phyloP scores from a whole-genome alignment of 257 asterid genomes.

The Solanum virginianum region DNA sequence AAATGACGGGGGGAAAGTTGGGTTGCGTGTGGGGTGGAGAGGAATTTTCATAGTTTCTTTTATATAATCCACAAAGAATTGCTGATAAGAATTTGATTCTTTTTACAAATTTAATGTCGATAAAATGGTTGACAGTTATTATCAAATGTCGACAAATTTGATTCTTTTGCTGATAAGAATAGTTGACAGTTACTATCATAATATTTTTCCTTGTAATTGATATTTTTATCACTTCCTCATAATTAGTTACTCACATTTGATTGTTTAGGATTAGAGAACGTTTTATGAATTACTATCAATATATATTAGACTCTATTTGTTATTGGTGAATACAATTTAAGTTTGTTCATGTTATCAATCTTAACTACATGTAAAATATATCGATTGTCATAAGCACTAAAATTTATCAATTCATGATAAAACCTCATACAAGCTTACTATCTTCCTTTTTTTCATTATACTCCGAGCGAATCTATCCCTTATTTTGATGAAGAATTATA shows the following conservation, averaged over 20 bases:
- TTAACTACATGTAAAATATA: accelerated
- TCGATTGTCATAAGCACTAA: background rate
- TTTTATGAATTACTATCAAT: background rate
- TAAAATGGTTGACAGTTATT: background rate
- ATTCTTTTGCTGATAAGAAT: too few species aligned
- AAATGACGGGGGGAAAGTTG: too few species aligned
- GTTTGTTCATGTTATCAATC: background rate
- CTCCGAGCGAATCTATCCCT: too few species aligned
- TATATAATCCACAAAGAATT: too few species aligned
- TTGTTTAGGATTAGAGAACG: background rate
- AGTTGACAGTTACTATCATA: background rate
- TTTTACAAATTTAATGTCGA: too few species aligned
- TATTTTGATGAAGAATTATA: too few species aligned
- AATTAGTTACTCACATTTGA: background rate
- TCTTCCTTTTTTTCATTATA: background rate
- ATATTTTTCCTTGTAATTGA: background rate
- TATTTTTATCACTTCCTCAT: background rate
- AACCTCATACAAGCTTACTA: background rate
- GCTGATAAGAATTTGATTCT: too few species aligned
- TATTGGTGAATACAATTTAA: background rate
- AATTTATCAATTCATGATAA: background rate
- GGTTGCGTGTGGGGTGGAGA: too few species aligned
- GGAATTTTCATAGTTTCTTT: too few species aligned
- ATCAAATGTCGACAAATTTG: too few species aligned
- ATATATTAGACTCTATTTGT: background rate